These are phyloP conservation scores for Emydomyces testavorans DNA, from an alignment of 2,329 filamentous ascomycete species.

Conservation along the genomic window DNA sequence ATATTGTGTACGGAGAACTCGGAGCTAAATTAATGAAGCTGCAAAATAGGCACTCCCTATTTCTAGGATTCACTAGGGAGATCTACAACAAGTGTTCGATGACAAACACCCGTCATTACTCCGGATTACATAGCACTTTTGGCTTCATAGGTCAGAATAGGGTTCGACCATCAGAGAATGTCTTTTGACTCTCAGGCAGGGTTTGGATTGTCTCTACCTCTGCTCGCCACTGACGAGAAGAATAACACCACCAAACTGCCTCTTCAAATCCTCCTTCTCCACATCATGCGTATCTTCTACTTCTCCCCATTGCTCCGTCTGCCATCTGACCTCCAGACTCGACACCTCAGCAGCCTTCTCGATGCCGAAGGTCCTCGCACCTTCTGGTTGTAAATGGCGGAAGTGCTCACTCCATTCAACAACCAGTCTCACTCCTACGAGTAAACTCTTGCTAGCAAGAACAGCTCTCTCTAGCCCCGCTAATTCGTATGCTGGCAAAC, in stretches of 20 bases:
- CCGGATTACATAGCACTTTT: too few species aligned
- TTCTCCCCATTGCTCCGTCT: constrained; percentile 85
- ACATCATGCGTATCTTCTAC: constrained; percentile 98
- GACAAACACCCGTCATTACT: too few species aligned
- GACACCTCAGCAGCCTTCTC: constrained; percentile 69
- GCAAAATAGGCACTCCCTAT: too few species aligned
- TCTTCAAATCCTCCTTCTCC: constrained; percentile 73
- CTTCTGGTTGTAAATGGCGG: constrained; percentile 38
- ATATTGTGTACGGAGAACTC: too few species aligned
- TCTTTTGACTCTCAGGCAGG: not conserved
- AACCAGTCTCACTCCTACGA: constrained; percentile 64
- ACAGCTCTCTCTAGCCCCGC: constrained; percentile 75
- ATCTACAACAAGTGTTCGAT: too few species aligned
- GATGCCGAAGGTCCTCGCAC: constrained; percentile 52
- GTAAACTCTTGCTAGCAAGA: constrained; percentile 74
- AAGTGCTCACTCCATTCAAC: constrained; percentile 78
- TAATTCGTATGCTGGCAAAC: constrained; percentile 65
- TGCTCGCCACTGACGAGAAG: constrained; percentile 58
- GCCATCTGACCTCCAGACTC: constrained; percentile 79
- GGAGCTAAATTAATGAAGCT: too few species aligned
- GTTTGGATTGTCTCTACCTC: constrained; percentile 15
- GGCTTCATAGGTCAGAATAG: not conserved
- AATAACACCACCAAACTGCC: constrained; percentile 79
- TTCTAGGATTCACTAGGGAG: too few species aligned
- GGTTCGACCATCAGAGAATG: not conserved